A percentile compares a stretch with the other conserved stretches of the same genome.
These are phyloP conservation scores for Alternaria triticina DNA, from an alignment of 2,329 filamentous ascomycete species.

Conservation along the genomic window DNA sequence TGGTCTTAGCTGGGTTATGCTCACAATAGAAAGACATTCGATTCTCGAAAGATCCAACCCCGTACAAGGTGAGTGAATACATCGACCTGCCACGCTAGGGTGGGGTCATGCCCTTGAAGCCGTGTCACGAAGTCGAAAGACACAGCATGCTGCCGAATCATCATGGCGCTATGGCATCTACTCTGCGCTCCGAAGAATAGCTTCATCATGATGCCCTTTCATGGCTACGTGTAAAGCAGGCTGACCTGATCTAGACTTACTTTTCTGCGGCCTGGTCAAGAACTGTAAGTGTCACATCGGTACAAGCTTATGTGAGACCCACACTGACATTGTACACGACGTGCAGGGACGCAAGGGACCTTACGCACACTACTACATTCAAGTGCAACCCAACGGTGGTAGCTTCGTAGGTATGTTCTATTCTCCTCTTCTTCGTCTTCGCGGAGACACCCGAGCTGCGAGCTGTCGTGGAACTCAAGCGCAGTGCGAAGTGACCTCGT, in stretches of 20 bases:
- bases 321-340: conserved; percentile 58
- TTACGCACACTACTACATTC: conserved; percentile 81
- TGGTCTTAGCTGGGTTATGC: neutral
- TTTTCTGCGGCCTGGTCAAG: conserved; percentile 1
- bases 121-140: neutral
- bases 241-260: neutral
- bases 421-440: conserved; percentile 1
- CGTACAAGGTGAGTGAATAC: conserved; percentile 74
- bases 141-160: neutral
- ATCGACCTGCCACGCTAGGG: neutral
- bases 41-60: conserved; percentile 83
- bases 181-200: neutral
- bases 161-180: neutral
- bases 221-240: neutral
- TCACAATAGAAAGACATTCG: conserved; percentile 65
- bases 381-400: conserved; percentile 70
- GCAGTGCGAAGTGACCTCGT: conserved; percentile 3
- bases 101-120: neutral
- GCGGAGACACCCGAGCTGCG: neutral
- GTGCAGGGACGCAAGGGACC: conserved; percentile 77
- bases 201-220: neutral
- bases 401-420: conserved; percentile 72
- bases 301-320: neutral
- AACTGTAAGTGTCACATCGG: neutral
- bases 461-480: conserved; percentile 4